Evolutionary conservation across 2,329 filamentous ascomycete genomes (phyloP), one percentile per base, ranked within the genome.

Genomic region (Phaeoacremonium minimum): DNA sequence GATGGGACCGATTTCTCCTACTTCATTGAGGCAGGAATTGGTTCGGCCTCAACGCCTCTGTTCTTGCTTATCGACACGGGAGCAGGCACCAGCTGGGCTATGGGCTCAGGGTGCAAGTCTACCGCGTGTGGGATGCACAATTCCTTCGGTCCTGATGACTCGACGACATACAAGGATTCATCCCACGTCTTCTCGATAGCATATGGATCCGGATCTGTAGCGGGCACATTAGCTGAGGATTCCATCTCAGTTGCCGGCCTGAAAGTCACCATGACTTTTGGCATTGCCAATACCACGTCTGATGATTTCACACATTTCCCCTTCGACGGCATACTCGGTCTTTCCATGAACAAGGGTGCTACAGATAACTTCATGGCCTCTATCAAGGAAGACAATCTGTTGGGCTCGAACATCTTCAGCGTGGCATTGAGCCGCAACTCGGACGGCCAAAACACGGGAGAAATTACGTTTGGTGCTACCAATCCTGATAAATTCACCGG

Each of bases 241-340:
- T 80, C 67, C 0, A 54, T 93, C 15, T 67, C 70, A 4, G 63
- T 95, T 45, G 85, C 80, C 3, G 78, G 77, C 13, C 67, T 90
- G 43, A 74, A 69, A 29, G 54, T 87, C 12, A 57, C 71, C 3
- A 71, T 88, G 48, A 67, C 76, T 4, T 86, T 95, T 50, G 89
- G 89, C 5, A 61, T 90, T 41, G 87, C 85, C 15, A 75, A 73
- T 20, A 73, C 73, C 16, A 85, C 85, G 3, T 88, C 86, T 1
- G 61, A 77, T 35, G 81, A 93, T 45, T 95, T 95, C 57, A 62
- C 67, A 18, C 73, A 75, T 35, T 95, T 91, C 49, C 84, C 87
- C 2, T 89, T 95, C 59, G 89, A 95, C 56, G 89, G 89, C 16
- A 94, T 95, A 33, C 65, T 95, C 4, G 89, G 88, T 4, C 64